Evolutionary conservation across 2,329 filamentous ascomycete species (phyloP).

Genomic region (Venturia pyrina): DNA sequence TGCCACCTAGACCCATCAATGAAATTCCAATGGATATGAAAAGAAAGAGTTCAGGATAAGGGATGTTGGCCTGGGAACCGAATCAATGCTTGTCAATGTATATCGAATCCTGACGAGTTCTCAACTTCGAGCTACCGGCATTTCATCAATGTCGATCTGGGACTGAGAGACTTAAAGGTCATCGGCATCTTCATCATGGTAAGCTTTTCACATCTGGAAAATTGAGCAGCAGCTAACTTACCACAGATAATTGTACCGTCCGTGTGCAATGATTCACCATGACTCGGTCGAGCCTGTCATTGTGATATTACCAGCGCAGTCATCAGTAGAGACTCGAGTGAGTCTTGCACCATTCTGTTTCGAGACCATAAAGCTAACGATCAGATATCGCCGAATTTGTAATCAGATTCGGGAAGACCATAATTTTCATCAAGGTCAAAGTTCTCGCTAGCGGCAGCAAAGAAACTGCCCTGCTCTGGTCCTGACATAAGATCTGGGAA

Average conservation of each 20-base stretch:
- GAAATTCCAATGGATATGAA: background rate
- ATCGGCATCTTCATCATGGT: background rate
- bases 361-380: background rate
- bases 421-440: background rate
- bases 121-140: too few species aligned
- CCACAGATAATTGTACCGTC: background rate
- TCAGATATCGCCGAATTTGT: background rate
- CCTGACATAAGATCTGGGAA: background rate
- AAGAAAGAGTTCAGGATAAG: background rate
- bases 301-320: background rate
- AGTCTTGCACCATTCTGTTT: background rate
- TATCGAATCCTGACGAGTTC: too few species aligned
- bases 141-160: background rate
- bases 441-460: background rate
- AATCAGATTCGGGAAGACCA: background rate
- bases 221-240: background rate
- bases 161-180: background rate
- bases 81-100: too few species aligned
- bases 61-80: background rate
- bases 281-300: background rate
- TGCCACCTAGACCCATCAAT: background rate
- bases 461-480: background rate
- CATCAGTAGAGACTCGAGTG: background rate
- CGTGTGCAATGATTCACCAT: background rate
- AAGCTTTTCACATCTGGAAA: background rate